Percentiles rank a stretch among this genome's conserved stretches.
phyloP scores from a whole-genome alignment of 1,284 basidiomycete genomes.

The Ustilago loliicola region DNA sequence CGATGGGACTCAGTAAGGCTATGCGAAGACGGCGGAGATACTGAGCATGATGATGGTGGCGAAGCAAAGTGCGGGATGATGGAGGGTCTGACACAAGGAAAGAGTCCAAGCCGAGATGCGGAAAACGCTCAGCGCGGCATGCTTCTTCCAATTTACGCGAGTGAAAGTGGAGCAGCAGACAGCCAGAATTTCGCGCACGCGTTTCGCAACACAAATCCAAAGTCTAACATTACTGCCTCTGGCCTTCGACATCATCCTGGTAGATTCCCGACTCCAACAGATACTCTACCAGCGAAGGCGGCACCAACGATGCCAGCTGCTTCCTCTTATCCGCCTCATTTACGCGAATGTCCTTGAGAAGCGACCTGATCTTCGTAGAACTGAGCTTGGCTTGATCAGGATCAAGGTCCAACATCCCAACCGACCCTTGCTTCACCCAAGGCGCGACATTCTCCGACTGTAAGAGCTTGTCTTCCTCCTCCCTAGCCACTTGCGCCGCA shows the following conservation, averaged over 20 bases:
- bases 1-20: too few species aligned
- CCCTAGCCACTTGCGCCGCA: constrained; percentile 13
- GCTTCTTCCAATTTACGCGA: constrained; percentile 24
- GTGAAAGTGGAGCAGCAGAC: constrained; percentile 5
- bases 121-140: neutral
- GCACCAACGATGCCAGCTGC: constrained; percentile 37
- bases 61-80: constrained; percentile 9
- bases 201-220: neutral
- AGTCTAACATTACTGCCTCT: constrained; percentile 15
- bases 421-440: constrained; percentile 44
- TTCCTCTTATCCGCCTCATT: constrained; percentile 12
- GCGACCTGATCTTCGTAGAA: constrained; percentile 49
- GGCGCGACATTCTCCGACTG: constrained; percentile 27
- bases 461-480: constrained; percentile 41
- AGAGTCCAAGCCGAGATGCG: constrained; percentile 22
- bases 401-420: constrained; percentile 52
- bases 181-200: constrained; percentile 3
- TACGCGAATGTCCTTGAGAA: constrained; percentile 24
- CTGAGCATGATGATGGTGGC: constrained; percentile 3
- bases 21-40: neutral
- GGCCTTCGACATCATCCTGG: constrained; percentile 4
- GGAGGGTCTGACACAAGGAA: neutral
- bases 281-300: constrained; percentile 50
- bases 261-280: constrained; percentile 45
- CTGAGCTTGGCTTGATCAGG: constrained; percentile 41